phyloP scores from a whole-genome alignment of 495 filamentous ascomycete genomes.

The Neurospora sp. region DNA sequence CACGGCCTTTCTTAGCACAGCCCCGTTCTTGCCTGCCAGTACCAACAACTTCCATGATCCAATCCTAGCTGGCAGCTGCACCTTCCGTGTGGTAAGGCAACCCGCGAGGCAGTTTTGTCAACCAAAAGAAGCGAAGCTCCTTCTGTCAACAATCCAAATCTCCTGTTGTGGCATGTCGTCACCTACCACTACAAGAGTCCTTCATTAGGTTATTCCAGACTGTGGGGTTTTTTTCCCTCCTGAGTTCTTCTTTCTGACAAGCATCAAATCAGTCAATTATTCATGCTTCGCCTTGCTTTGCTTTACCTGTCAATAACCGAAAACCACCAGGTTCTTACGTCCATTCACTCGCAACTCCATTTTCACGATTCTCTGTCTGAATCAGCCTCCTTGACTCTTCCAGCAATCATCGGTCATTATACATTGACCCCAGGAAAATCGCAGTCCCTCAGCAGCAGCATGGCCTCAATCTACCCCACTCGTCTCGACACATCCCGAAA shows the following conservation, averaged over 20 bases:
- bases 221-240: too few species aligned
- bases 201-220: too few species aligned
- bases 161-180: too few species aligned
- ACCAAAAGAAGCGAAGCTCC: not conserved
- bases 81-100: not conserved
- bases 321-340: not conserved
- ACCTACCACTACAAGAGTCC: too few species aligned
- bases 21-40: not conserved
- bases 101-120: not conserved
- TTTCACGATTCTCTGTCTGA: not conserved
- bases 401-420: not conserved
- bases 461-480: not conserved
- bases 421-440: not conserved
- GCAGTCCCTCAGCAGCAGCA: not conserved
- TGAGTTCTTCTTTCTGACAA: too few species aligned
- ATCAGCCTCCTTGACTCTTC: not conserved
- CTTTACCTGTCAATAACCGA: not conserved
- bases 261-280: too few species aligned
- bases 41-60: not conserved
- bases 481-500: not conserved
- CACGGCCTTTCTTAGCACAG: not conserved
- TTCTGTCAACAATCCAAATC: too few species aligned
- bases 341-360: not conserved
- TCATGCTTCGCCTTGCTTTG: too few species aligned
- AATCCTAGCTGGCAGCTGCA: not conserved